Conservation (phyloP, 805 yeast species). For the Starmerella kuoi region DNA sequence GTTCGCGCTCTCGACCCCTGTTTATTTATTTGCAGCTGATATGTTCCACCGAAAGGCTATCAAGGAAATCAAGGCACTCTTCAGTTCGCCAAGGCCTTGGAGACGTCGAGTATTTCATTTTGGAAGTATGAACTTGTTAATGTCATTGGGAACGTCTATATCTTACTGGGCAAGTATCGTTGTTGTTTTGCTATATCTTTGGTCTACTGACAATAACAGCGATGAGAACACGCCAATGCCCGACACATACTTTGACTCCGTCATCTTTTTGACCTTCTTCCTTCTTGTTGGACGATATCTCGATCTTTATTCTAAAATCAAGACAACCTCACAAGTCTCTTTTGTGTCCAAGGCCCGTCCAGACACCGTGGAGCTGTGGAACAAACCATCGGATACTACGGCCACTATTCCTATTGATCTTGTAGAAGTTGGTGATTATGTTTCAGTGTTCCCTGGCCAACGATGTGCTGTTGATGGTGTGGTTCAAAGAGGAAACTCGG, state of each 20-base stretch:
- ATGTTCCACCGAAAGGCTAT: conserved; percentile 57
- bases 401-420: conserved; percentile 25
- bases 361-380: conserved; percentile 28
- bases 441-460: conserved; percentile 33
- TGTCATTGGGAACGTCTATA: conserved; percentile 61
- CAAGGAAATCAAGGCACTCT: conserved; percentile 42
- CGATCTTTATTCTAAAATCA: conserved; percentile 53
- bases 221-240: not conserved
- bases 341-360: conserved; percentile 42
- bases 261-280: conserved; percentile 62
- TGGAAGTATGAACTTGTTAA: conserved; percentile 67
- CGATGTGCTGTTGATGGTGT: conserved; percentile 65
- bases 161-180: conserved; percentile 60
- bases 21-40: conserved; percentile 63
- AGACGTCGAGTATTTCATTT: conserved; percentile 47
- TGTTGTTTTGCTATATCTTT: conserved; percentile 35
- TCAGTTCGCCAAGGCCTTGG: conserved; percentile 28
- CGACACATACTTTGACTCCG: conserved; percentile 68
- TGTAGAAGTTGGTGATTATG: conserved; percentile 79
- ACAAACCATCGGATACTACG: not conserved
- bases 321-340: conserved; percentile 54
- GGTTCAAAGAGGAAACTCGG: conserved; percentile 54
- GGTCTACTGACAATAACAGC: conserved; percentile 23
- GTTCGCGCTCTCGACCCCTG: conserved; percentile 55
- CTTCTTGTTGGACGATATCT: conserved; percentile 56